Percentiles rank a stretch among this genome's conserved stretches.
Evolutionary conservation across 106 monocot species (phyloP).

Genomic region (Dendrobium catenatum): DNA sequence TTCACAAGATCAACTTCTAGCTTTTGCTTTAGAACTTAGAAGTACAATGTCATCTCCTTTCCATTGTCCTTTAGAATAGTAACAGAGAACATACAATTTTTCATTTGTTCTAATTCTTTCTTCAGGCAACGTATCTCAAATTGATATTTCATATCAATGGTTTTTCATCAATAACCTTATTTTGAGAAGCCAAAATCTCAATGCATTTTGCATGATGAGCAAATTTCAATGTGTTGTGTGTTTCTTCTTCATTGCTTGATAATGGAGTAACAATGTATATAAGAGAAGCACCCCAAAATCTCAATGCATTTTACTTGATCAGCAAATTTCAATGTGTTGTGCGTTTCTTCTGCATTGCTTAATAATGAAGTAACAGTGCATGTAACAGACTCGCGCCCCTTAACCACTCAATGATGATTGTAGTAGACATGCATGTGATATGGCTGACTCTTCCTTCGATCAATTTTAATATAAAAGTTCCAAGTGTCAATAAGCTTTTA

Average conservation of each 20-base stretch:
- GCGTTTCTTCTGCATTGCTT: slow-evolving; percentile 90
- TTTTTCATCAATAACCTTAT: slow-evolving; percentile 92
- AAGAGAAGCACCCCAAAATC: slow-evolving; percentile 33
- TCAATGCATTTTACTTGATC: slow-evolving; percentile 83
- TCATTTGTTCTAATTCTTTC: slow-evolving; percentile 71
- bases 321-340: slow-evolving; percentile 92
- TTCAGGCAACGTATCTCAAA: slow-evolving; percentile 76
- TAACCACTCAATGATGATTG: slow-evolving; percentile 93
- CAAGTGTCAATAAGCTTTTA: slow-evolving; percentile 53
- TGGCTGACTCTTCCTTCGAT: slow-evolving; percentile 76
- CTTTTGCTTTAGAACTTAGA: slow-evolving; percentile 85
- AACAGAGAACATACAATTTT: slow-evolving; percentile 50
- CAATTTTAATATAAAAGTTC: slow-evolving; percentile 94
- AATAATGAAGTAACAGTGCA: slow-evolving; percentile 86
- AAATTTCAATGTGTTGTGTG: not conserved
- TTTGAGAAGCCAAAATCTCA: slow-evolving; percentile 31
- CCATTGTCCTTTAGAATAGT: slow-evolving; percentile 47
- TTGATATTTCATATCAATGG: slow-evolving; percentile 94
- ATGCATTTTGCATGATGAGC: not conserved
- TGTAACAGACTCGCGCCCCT: slow-evolving; percentile 74
- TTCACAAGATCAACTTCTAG: slow-evolving; percentile 80
- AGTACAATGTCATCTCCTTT: slow-evolving; percentile 62
- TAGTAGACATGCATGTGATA: slow-evolving; percentile 84
- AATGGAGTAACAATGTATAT: too few relatives aligned
- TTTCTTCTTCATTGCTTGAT: too few relatives aligned